Evolutionary conservation across 2,329 filamentous ascomycete genomes (phyloP), one percentile per base, ranked within the genome.

Genomic region (Diaporthe citrichinensis): DNA sequence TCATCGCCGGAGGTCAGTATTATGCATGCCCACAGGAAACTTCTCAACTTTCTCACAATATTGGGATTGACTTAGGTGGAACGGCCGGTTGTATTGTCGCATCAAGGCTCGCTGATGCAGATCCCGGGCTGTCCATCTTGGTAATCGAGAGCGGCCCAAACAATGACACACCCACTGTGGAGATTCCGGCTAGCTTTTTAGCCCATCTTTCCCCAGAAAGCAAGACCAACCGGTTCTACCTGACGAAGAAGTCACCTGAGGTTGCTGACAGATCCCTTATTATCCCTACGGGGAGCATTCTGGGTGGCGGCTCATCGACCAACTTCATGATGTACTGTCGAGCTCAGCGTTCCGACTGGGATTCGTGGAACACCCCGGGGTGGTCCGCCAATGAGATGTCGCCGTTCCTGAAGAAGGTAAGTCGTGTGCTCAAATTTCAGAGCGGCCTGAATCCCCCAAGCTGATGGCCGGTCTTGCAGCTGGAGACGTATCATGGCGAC

Each of bases 131-230:
- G 2, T 86, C 85, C 23, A 86, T 91, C 57, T 81, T 91, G 17
- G 82, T 91, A 9, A 86, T 91, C 68, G 90, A 92, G 79, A 83
- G 85, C 39, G 90, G 90, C 1, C 84, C 83, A 28, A 88, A 91
- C 80, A 91, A 88, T 78, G 86, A 87, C 75, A 82, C 87, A 71
- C 86, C 87, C 0, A 85, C 83, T 9, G 83, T 91, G 25, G 82
- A 86, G 15, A 84, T 88, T 69, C 90, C 90, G 0, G 87, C 85
- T 0, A 81, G 89, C 14, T 91, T 85, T 76, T 81, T 89, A 39
- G 81, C 82, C 36, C 87, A 89, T 77, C 81, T 90, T 1, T 81
- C 49, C 8, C 74, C 74, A 20, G 41, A 87, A 2, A 84, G 83
- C 34, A 87, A 85, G 78, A 88, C 87, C 31, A 76, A 31, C 79